These are phyloP conservation scores for Fusarium redolens DNA, from an alignment of 2,329 filamentous ascomycete species.

Conservation along the genomic window DNA sequence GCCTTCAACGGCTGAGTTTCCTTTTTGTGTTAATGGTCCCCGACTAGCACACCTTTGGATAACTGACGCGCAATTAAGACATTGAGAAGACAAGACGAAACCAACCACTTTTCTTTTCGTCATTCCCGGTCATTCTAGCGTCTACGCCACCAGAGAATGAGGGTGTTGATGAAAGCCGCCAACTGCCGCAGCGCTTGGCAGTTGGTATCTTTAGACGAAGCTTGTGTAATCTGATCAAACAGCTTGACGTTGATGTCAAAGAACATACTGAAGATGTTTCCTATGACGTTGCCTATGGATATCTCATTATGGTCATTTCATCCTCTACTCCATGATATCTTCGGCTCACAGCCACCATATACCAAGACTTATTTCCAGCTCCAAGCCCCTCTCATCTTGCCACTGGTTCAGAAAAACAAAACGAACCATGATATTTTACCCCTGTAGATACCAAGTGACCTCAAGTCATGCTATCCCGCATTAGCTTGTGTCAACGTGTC, in stretches of 20 bases:
- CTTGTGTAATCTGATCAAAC: background rate
- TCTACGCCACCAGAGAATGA: slow-evolving; percentile 26
- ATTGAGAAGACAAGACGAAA: slow-evolving; percentile 27
- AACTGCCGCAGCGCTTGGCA: background rate
- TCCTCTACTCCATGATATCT: background rate
- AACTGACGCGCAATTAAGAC: slow-evolving; percentile 23
- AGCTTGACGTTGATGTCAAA: background rate
- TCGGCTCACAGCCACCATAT: background rate
- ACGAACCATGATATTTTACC: background rate
- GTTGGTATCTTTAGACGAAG: background rate
- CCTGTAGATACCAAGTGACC: slow-evolving; percentile 15
- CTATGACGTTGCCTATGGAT: background rate
- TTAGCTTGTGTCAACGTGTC: slow-evolving; percentile 25
- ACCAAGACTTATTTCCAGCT: background rate
- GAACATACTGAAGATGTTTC: background rate
- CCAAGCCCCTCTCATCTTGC: slow-evolving; percentile 21
- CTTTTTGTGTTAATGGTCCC: slow-evolving; percentile 12
- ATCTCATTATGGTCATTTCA: background rate
- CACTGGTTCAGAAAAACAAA: slow-evolving; percentile 15
- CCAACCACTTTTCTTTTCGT: slow-evolving; percentile 21
- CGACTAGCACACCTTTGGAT: slow-evolving; percentile 17
- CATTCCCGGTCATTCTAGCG: slow-evolving; percentile 28
- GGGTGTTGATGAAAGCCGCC: background rate
- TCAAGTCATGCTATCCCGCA: slow-evolving; percentile 17
- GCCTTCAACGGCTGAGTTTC: slow-evolving; percentile 26